Evolutionary conservation across 192 early-diverging fungal species (phyloP), one percentile per base, ranked within the genome.

Genomic region (Coemansia sp.): DNA sequence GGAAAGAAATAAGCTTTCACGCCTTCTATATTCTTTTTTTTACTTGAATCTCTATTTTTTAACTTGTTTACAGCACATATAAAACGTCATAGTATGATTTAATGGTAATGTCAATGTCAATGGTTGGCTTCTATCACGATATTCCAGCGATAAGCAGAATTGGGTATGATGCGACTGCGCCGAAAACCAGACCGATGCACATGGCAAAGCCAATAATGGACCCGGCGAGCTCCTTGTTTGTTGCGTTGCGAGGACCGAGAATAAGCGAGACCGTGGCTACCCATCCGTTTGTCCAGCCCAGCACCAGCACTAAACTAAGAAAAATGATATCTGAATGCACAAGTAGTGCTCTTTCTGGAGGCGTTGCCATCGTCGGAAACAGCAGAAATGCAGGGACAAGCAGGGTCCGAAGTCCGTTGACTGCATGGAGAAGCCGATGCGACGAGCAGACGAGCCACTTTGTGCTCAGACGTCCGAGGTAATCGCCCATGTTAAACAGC

Each of bases 401-500:
- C 49, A 85, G 67, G 57, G 68, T 59, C 34, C 79, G 61, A 18
- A 66, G 63, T 12, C 63, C 70, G 42, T 80, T 77, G 28, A 62
- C 68, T 11, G 81, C 67, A 12, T 86, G 68, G 7, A 85, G 69
- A 6, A 59, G 28, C 28, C 71, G 71, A 2, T 69, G 66, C 20
- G 67, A 67, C 29, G 60, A 51, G 57, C 62, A 58, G 16, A 42
- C 51, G 28, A 82, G 29, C 51, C 83, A 79, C 56, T 82, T 80
- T 29, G 85, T 86, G 22, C 87, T 69, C 20, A 71, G 62, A 22
- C 86, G 81, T 1, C 91, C 91, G 7, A 86, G 38, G 85, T 88
- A 93, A 58, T 93, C 92, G 59, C 88, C 89, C 28, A 91, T 8
- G 64, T 91, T 92, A 64, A 87, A 92, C 7, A 87, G 48, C 50